Evolutionary conservation across 345 rosid genomes (phyloP).

Genomic region (Bruguiera sexangula): DNA sequence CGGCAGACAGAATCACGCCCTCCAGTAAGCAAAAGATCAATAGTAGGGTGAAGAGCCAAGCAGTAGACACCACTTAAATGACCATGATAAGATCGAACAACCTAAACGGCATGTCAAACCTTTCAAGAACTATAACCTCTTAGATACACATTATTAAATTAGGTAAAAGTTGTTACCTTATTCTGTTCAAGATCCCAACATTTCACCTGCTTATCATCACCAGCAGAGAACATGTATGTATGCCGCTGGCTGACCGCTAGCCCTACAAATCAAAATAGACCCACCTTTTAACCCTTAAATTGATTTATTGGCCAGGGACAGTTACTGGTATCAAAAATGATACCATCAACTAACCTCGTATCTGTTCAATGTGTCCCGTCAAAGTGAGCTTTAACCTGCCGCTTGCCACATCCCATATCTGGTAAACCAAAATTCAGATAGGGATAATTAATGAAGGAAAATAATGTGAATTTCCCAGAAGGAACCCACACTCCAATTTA

Average conservation of each 20-base stretch:
- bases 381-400: slow-evolving; percentile 90
- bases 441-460: neutral
- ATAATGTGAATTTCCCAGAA: neutral
- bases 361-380: slow-evolving; percentile 95
- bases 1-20: slow-evolving; percentile 99
- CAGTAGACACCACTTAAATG: slow-evolving; percentile 98
- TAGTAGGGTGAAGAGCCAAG: slow-evolving; percentile 94
- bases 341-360: slow-evolving; percentile 60
- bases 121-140: slow-evolving; percentile 6
- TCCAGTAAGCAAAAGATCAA: slow-evolving; percentile 84
- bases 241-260: slow-evolving; percentile 87
- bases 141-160: neutral
- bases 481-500: neutral
- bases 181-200: slow-evolving; percentile 99
- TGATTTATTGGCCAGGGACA: slow-evolving; percentile 11
- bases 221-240: slow-evolving; percentile 98
- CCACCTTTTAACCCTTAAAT: slow-evolving; percentile 1
- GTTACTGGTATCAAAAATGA: slow-evolving; percentile 1
- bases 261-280: slow-evolving; percentile 41
- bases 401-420: slow-evolving; percentile 97
- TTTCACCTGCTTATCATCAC: slow-evolving; percentile 98
- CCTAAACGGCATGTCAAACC: slow-evolving; percentile 41
- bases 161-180: slow-evolving; percentile 51
- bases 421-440: slow-evolving; percentile 16
- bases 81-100: slow-evolving; percentile 93